Conservation (phyloP, 2,329 filamentous ascomycete species). For the Trichophyton verrucosum region DNA sequence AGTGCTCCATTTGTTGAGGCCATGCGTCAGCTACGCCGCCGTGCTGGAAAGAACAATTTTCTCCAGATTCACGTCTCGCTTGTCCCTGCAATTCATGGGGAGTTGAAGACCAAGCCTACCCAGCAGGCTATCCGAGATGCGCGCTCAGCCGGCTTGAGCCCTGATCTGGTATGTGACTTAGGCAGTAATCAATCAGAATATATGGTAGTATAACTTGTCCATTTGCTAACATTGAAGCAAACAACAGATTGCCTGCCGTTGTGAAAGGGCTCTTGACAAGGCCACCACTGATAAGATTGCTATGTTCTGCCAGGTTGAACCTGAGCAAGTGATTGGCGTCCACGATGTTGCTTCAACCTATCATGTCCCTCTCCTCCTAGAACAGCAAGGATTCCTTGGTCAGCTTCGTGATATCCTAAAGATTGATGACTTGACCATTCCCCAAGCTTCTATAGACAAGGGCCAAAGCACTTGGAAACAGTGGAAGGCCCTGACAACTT, state of each 20-base stretch:
- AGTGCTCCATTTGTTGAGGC: constrained; percentile 77
- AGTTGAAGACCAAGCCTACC: constrained; percentile 96
- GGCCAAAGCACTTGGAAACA: constrained; percentile 61
- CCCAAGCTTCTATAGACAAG: constrained; percentile 44
- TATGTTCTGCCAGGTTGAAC: constrained; percentile 73
- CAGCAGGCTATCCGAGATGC: constrained; percentile 79
- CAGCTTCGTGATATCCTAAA: constrained; percentile 54
- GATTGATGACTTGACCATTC: constrained; percentile 46
- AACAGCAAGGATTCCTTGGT: constrained; percentile 62
- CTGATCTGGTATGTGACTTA: constrained; percentile 47
- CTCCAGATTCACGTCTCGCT: constrained; percentile 79
- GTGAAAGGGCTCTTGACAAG: constrained; percentile 61
- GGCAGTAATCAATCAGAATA: neutral
- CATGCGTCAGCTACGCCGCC: constrained; percentile 60
- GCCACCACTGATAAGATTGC: constrained; percentile 77
- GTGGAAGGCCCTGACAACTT: constrained; percentile 61
- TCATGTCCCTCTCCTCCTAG: constrained; percentile 84
- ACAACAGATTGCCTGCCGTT: constrained; percentile 75
- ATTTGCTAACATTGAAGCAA: constrained; percentile 1
- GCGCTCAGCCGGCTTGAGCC: constrained; percentile 63
- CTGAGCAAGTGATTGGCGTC: constrained; percentile 73
- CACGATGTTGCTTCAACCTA: constrained; percentile 84
- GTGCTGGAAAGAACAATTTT: constrained; percentile 65
- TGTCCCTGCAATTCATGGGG: constrained; percentile 58
- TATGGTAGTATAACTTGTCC: neutral